phyloP scores from a whole-genome alignment of 495 filamentous ascomycete species.

The Hypoxylon intermedium region DNA sequence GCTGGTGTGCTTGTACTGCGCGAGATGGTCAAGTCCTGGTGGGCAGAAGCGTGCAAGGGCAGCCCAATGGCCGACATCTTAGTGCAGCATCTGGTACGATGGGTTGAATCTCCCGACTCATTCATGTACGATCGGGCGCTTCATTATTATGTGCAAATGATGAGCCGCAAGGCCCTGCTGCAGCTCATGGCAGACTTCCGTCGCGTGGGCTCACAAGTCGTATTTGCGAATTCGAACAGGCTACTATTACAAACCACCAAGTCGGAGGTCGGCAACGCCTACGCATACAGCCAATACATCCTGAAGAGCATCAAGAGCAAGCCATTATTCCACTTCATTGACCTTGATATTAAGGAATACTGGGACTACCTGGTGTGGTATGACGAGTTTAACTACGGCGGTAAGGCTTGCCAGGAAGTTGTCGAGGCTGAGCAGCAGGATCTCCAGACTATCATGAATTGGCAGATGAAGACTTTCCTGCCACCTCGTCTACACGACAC shows the following conservation, averaged over 20 bases:
- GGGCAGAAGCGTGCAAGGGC: slow-evolving; percentile 90
- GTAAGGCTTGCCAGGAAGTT: slow-evolving; percentile 86
- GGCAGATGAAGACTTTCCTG: slow-evolving; percentile 92
- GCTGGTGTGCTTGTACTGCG: slow-evolving; percentile 87
- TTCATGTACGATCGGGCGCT: slow-evolving; percentile 96
- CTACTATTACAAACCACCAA: slow-evolving; percentile 96
- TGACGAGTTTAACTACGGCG: slow-evolving; percentile 97
- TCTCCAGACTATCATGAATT: slow-evolving; percentile 96
- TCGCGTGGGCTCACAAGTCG: slow-evolving; percentile 89
- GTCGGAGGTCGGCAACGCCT: slow-evolving; percentile 95
- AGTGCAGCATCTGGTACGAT: slow-evolving; percentile 95
- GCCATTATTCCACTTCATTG: slow-evolving; percentile 95
- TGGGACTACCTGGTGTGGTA: slow-evolving; percentile 99
- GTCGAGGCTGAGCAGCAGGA: slow-evolving; percentile 80
- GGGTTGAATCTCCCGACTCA: slow-evolving; percentile 89
- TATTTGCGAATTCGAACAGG: slow-evolving; percentile 88
- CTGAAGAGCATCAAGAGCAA: slow-evolving; percentile 94
- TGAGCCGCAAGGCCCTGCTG: slow-evolving; percentile 94
- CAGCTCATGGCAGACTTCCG: slow-evolving; percentile 97
- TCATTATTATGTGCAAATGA: slow-evolving; percentile 97
- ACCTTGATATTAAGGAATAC: slow-evolving; percentile 97
- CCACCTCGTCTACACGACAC: slow-evolving; percentile 78
- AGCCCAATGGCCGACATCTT: slow-evolving; percentile 96
- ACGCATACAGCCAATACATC: slow-evolving; percentile 95
- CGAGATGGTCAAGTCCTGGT: slow-evolving; percentile 99